Evolutionary conservation across 108 stramenopile genomes (phyloP).

Genomic region (Cyclotella cryptica): DNA sequence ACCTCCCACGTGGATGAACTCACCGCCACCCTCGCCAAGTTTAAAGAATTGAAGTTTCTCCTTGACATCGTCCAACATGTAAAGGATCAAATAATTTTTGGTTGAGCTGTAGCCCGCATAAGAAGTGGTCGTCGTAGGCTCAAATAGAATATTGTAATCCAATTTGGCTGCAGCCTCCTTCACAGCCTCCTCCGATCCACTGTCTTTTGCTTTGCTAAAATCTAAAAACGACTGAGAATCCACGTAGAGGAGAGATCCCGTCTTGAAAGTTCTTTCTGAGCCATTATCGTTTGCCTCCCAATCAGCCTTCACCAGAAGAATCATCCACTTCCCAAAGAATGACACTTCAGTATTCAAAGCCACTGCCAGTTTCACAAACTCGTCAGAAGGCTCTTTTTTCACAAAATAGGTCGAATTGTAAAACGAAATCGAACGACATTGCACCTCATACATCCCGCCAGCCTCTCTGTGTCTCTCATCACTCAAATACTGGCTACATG

Average conservation of each 20-base stretch:
- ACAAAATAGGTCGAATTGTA: conserved; percentile 79
- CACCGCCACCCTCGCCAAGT: conserved; percentile 60
- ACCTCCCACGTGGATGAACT: conserved; percentile 58
- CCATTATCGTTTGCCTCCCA: conserved; percentile 74
- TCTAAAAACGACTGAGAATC: conserved; percentile 64
- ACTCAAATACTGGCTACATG: conserved; percentile 68
- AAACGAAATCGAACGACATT: conserved; percentile 76
- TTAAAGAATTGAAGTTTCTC: conserved; percentile 82
- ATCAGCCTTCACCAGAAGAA: conserved; percentile 80
- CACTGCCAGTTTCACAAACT: conserved; percentile 75
- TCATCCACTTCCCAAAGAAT: conserved; percentile 67
- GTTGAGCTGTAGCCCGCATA: conserved; percentile 73
- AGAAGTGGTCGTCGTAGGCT: conserved; percentile 76
- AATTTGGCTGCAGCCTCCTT: conserved; percentile 26
- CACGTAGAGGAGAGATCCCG: conserved; percentile 74
- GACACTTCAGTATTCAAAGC: conserved; percentile 71
- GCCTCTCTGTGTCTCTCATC: conserved; percentile 78
- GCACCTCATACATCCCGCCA: conserved; percentile 75
- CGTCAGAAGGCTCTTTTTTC: conserved; percentile 51
- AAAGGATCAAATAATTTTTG: conserved; percentile 84
- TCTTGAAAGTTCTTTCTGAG: conserved; percentile 59
- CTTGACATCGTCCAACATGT: conserved; percentile 85
- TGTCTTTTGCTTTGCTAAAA: conserved; percentile 61
- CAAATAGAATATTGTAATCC: conserved; percentile 78
- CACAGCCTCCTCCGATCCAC: conserved; percentile 39